Base-by-base conservation (phyloP, 441 rosid genomes). In the Sinapis alba region DNA sequence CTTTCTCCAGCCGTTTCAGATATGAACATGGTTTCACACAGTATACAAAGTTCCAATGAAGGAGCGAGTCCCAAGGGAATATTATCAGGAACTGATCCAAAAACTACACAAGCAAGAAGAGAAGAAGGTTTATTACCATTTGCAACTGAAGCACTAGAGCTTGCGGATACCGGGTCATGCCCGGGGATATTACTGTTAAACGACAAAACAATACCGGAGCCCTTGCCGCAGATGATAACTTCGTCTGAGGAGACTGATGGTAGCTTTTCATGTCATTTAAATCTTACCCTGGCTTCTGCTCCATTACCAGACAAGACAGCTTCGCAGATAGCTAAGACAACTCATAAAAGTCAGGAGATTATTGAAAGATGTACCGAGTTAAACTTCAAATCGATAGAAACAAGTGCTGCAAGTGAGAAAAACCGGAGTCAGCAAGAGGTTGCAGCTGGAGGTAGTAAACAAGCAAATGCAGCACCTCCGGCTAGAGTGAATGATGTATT, bases 1-100 rank as follows among this genome's bases (percentile, higher is more conserved):
- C 85, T 94, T 26, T 88, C 97, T 27, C 96, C 97, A 16, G 84
- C 96, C 4, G 87, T 88, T 74, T 94, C 97, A 32, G 97, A 94
- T 80, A 84, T 94, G 71, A 90, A 94, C 84, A 80, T 92, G 85
- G 84, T 89, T 78, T 94, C 99, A 38, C 82, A 76, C 38, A 90
- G 96, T 76, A 89, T 89, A 5, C 94, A 92, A 81, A 90, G 99
- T 78, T 94, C 97, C 47, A 80, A 81, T 50, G 89, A 84, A 68
- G 87, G 89, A 57, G 82, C 50, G 19, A 87, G 87, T 78, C 86
- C 92, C 11, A 86, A 74, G 20, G 78, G 82, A 77, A 85, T 78
- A 77, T 57, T 70, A 4, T 86, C 87, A 41, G 93, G 81, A 56
- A 76, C 77, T 26, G 90, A 88, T 67, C 86, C 85, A 53, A 81